These are phyloP conservation scores for Vachellia pachyceras DNA, from an alignment of 306 rosid genomes.

Conservation along the genomic window DNA sequence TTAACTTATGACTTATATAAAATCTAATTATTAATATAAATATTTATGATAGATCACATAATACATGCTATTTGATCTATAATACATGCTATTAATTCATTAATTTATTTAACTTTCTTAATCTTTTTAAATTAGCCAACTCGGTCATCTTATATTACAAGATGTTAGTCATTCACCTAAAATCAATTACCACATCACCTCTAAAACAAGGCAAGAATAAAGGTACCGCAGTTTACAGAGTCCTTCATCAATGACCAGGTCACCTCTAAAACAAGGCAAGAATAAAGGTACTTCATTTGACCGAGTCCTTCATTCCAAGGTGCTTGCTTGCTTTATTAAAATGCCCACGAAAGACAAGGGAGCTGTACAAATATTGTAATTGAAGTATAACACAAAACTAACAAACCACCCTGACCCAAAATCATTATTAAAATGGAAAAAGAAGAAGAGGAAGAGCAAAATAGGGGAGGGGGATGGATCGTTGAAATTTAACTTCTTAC, in stretches of 20 bases:
- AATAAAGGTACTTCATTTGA: too few species aligned
- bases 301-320: conserved; percentile 34
- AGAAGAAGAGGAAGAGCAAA: background rate
- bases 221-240: background rate
- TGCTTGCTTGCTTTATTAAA: conserved; percentile 55
- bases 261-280: too few species aligned
- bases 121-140: too few species aligned
- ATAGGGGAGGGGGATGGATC: background rate
- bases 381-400: background rate
- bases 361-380: conserved; percentile 42
- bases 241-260: background rate
- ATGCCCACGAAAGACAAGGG: conserved; percentile 39
- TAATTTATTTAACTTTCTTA: too few species aligned
- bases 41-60: too few species aligned
- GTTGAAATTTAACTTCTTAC: conserved; percentile 17
- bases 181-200: background rate
- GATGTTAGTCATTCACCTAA: background rate
- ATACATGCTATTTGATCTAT: too few species aligned
- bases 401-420: conserved; percentile 43
- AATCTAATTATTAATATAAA: too few species aligned
- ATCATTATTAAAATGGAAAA: conserved; percentile 21
- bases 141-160: too few species aligned
- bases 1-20: too few species aligned
- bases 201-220: background rate
- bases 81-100: too few species aligned